phyloP scores from a whole-genome alignment of 306 rosid species.

The Herpetospermum pedunculosum region DNA sequence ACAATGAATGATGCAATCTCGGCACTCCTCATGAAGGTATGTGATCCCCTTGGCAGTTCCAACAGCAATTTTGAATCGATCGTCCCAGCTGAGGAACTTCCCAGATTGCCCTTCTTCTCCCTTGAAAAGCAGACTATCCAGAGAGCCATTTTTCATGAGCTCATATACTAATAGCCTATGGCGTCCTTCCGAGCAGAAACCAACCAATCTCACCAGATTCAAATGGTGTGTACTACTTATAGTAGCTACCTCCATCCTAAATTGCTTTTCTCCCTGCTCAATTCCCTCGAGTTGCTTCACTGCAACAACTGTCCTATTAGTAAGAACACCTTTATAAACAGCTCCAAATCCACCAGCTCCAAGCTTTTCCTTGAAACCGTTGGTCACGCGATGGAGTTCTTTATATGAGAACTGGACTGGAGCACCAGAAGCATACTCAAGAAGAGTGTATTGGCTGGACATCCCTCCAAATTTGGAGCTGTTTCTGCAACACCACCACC shows the following conservation, averaged over 20 bases:
- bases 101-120: conserved; percentile 27
- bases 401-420: conserved; percentile 68
- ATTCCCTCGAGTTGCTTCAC: conserved; percentile 86
- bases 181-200: conserved; percentile 86
- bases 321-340: conserved; percentile 58
- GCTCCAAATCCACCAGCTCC: conserved; percentile 89
- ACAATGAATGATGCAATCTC: conserved; percentile 75
- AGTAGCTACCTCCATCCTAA: conserved; percentile 79
- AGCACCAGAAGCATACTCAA: conserved; percentile 96
- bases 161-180: conserved; percentile 79
- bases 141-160: conserved; percentile 76
- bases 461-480: conserved; percentile 33
- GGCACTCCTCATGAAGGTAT: conserved; percentile 90
- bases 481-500: conserved; percentile 75
- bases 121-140: conserved; percentile 47
- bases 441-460: conserved; percentile 72
- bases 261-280: conserved; percentile 80
- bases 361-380: conserved; percentile 82
- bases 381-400: conserved; percentile 63
- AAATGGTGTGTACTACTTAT: conserved; percentile 87
- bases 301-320: conserved; percentile 58
- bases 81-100: conserved; percentile 54
- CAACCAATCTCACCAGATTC: conserved; percentile 73
- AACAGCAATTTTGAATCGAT: conserved; percentile 45
- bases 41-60: conserved; percentile 87